phyloP scores from a whole-genome alignment of 2,329 filamentous ascomycete species.

The Zymoseptoria brevis region DNA sequence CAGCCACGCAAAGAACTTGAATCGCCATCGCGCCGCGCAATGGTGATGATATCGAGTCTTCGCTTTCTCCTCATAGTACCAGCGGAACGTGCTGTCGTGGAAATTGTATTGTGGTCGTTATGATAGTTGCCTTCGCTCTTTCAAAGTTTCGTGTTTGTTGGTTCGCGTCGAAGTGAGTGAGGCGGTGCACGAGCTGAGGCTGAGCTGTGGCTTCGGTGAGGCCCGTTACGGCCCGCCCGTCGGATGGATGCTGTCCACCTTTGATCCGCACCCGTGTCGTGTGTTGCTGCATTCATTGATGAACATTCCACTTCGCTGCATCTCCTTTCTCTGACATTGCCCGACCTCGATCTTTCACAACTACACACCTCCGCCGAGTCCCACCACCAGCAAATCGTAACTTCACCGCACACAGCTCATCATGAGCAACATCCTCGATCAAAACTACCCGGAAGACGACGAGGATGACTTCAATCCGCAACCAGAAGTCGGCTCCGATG shows the following conservation, averaged over 20 bases:
- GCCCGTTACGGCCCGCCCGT: no score
- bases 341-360: background rate
- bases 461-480: slow-evolving; percentile 88
- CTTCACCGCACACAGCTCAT: background rate
- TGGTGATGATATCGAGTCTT: background rate
- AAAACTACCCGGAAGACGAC: slow-evolving; percentile 54
- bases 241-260: background rate
- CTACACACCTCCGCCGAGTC: background rate
- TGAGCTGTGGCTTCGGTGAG: background rate
- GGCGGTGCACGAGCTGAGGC: background rate
- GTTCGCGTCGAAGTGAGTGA: background rate
- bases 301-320: background rate
- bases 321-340: background rate
- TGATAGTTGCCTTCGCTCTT: background rate
- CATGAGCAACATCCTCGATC: slow-evolving; percentile 39
- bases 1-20: slow-evolving; percentile 66
- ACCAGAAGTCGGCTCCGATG: slow-evolving; percentile 65
- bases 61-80: background rate
- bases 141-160: background rate
- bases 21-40: slow-evolving; percentile 30
- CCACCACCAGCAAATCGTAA: background rate
- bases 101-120: background rate
- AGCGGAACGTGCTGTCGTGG: background rate
- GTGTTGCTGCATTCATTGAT: background rate
- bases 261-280: background rate